phyloP scores from a whole-genome alignment of 2,329 filamentous ascomycete species.

The Fusarium setosum region DNA sequence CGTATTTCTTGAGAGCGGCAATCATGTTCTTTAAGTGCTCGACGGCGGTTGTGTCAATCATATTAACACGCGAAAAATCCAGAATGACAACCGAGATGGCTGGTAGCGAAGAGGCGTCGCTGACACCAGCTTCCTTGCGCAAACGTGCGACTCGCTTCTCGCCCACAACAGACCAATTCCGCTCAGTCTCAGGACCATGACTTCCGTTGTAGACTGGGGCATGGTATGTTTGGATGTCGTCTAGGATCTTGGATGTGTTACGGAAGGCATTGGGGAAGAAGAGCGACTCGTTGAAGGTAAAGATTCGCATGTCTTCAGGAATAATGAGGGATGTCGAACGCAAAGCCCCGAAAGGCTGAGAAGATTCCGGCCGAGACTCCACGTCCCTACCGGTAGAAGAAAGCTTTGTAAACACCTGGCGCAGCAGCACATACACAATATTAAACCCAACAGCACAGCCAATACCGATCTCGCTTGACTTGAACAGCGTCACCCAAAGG shows the following conservation, averaged over 20 bases:
- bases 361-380: constrained; percentile 44
- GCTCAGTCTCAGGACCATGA: constrained; percentile 46
- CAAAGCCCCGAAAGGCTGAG: constrained; percentile 19
- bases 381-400: constrained; percentile 45
- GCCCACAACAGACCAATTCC: constrained; percentile 66
- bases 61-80: constrained; percentile 63
- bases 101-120: constrained; percentile 42
- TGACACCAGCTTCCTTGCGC: constrained; percentile 52
- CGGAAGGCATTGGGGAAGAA: constrained; percentile 72
- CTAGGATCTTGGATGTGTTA: constrained; percentile 60
- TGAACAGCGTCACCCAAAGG: constrained; percentile 73
- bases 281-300: constrained; percentile 66
- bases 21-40: constrained; percentile 60
- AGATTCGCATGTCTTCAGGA: constrained; percentile 63
- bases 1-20: constrained; percentile 60
- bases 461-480: constrained; percentile 70
- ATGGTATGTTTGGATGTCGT: constrained; percentile 59
- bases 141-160: constrained; percentile 59
- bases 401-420: constrained; percentile 63
- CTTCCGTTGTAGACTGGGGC: constrained; percentile 52
- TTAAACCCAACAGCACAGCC: constrained; percentile 71
- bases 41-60: constrained; percentile 65
- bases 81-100: constrained; percentile 62
- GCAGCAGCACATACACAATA: constrained; percentile 69
- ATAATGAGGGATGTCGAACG: constrained; percentile 42